Conservation (phyloP, 2,329 filamentous ascomycete species). For the Diplocarpon rosae region DNA sequence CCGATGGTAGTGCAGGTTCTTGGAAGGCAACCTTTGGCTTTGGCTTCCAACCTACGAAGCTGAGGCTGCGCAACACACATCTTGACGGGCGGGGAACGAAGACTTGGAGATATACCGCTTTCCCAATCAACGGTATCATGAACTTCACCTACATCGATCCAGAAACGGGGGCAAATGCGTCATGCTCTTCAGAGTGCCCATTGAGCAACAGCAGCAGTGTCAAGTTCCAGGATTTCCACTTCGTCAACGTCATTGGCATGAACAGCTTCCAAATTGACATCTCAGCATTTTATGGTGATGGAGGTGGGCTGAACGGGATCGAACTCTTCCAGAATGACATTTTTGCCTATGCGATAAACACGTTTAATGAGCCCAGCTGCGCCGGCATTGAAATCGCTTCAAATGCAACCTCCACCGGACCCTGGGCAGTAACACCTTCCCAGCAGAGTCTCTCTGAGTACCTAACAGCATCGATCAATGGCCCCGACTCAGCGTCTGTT, state of each 20-base stretch:
- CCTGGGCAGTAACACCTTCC: slow-evolving; percentile 62
- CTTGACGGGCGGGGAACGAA: slow-evolving; percentile 76
- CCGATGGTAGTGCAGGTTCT: slow-evolving; percentile 63
- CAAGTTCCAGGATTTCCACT: slow-evolving; percentile 77
- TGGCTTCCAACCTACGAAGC: slow-evolving; percentile 74
- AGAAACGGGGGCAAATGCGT: slow-evolving; percentile 50
- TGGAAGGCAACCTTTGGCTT: slow-evolving; percentile 80
- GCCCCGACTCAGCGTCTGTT: slow-evolving; percentile 52
- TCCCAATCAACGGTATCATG: slow-evolving; percentile 86
- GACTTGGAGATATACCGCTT: slow-evolving; percentile 74
- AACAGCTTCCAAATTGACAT: slow-evolving; percentile 76
- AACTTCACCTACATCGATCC: slow-evolving; percentile 87
- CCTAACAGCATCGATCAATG: slow-evolving; percentile 54
- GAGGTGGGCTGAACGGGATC: slow-evolving; percentile 76
- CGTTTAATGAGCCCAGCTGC: slow-evolving; percentile 84
- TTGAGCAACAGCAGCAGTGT: slow-evolving; percentile 58
- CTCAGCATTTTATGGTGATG: slow-evolving; percentile 74
- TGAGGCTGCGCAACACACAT: slow-evolving; percentile 82
- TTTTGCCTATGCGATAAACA: slow-evolving; percentile 70
- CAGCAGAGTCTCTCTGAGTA: slow-evolving; percentile 64
- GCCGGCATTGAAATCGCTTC: slow-evolving; percentile 54
- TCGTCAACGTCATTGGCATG: slow-evolving; percentile 85
- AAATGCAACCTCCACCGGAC: slow-evolving; percentile 56
- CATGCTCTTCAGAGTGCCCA: slow-evolving; percentile 78
- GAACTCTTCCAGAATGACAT: slow-evolving; percentile 81